Percentiles rank a stretch among this genome's conserved stretches.
These are phyloP conservation scores for Niebla homalea DNA, from an alignment of 495 filamentous ascomycete genomes.

Conservation along the genomic window DNA sequence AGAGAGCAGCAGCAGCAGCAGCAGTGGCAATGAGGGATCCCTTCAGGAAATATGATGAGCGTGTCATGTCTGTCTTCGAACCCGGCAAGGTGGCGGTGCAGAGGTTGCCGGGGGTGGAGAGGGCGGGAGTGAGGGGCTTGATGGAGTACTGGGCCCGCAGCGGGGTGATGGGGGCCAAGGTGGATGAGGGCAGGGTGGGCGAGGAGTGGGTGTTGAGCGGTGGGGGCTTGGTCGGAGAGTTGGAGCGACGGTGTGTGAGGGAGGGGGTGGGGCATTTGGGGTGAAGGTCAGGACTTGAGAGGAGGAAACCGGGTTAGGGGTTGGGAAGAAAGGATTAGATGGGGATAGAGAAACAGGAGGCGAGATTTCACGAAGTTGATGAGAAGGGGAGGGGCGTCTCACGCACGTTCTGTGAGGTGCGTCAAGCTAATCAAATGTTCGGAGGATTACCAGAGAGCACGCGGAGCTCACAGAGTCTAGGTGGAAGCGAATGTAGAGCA, in stretches of 20 bases:
- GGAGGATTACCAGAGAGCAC: too few species aligned
- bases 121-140: slow-evolving; percentile 59
- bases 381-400: too few species aligned
- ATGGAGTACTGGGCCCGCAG: slow-evolving; percentile 91
- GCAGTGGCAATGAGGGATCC: slow-evolving; percentile 37
- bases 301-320: neutral
- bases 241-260: slow-evolving; percentile 51
- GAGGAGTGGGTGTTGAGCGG: slow-evolving; percentile 81
- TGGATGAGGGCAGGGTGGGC: slow-evolving; percentile 59
- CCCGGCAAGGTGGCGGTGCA: slow-evolving; percentile 35
- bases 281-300: neutral
- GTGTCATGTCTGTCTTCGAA: slow-evolving; percentile 42
- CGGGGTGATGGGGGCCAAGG: slow-evolving; percentile 55
- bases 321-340: neutral
- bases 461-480: neutral
- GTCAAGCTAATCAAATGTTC: too few species aligned
- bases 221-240: slow-evolving; percentile 71
- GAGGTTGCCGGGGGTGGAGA: slow-evolving; percentile 50
- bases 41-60: slow-evolving; percentile 53
- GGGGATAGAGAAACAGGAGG: too few species aligned
- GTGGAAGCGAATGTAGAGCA: neutral
- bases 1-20: too few species aligned
- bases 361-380: too few species aligned
- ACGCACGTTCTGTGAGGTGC: too few species aligned
- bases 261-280: slow-evolving; percentile 11